Evolutionary conservation across 148 eudicot species (phyloP), one percentile per base, ranked within the genome.

Genomic region (Suaeda aralocaspica): DNA sequence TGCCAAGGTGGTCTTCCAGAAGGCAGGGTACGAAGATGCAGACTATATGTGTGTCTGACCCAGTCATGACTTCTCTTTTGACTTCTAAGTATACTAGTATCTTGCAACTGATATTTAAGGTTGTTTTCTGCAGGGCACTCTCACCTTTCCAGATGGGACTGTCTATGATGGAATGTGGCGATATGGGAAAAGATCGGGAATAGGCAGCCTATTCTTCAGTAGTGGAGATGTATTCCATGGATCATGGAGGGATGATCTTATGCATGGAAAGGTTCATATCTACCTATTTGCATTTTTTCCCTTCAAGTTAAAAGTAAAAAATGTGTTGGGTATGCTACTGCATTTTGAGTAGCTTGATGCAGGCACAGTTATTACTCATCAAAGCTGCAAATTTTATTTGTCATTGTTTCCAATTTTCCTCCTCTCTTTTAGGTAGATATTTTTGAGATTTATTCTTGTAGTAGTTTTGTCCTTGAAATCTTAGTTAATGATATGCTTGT

Each of bases 1-100:
- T 78, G 89, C 74, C 92, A 93, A 80, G 96, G 96, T 58, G 98
- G 96, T 73, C 91, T 93, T 71, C 98, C 98, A 10, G 96, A 93
- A 79, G 98, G 98, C 76, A 90, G 91, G 95, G 98, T 93, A 84
- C 64, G 68, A 18, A 21, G 34, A 46, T 73, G 48, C 31, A 53
- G 62, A 36, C 64, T 66, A 14, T 2, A 61, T 36, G 30, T 15
- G 28, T 21, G 42, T 45, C 24, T 34, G 12, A 24, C 15, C 52
- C 60, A 19, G 59, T 69, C 75, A 64, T 64, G 48, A 33, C 52
- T 16, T 36, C 36, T 56, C 59, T 42, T 24, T 8, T 64, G n/a
- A n/a, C n/a, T n/a, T n/a, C n/a, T 59, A 24, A 48, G 68, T 39
- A 55, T 19, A 46, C 48, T 9, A 42, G 9, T 31, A 16, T 16